A percentile compares a stretch with the other conserved stretches of the same genome.
These are phyloP conservation scores for Annulohypoxylon nitens DNA, from an alignment of 495 filamentous ascomycete genomes.

Conservation along the genomic window DNA sequence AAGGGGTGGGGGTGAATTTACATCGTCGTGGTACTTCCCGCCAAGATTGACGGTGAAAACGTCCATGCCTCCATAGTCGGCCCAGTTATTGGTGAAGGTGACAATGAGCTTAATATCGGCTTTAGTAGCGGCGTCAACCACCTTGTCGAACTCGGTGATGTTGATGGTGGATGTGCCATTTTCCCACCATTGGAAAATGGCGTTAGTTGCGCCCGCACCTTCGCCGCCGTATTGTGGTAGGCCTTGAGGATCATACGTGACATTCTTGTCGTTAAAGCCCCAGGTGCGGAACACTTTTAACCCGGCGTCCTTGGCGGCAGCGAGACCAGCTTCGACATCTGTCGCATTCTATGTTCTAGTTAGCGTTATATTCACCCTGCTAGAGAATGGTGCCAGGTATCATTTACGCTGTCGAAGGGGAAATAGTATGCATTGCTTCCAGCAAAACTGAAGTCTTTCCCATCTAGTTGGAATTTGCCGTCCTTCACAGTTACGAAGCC, in stretches of 20 bases:
- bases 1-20: neutral
- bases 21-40: constrained; percentile 52
- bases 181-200: constrained; percentile 60
- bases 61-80: constrained; percentile 75
- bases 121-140: constrained; percentile 67
- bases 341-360: constrained; percentile 56
- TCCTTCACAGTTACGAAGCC: constrained; percentile 66
- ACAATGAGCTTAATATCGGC: constrained; percentile 67
- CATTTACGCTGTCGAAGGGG: constrained; percentile 65
- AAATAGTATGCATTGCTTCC: constrained; percentile 83
- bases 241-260: constrained; percentile 58
- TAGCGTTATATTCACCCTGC: neutral
- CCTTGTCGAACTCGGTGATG: constrained; percentile 71
- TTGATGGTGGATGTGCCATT: constrained; percentile 67
- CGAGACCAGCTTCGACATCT: constrained; percentile 73
- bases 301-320: constrained; percentile 65
- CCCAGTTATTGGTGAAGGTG: constrained; percentile 70
- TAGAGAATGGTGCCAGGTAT: neutral
- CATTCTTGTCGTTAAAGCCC: constrained; percentile 66
- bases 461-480: constrained; percentile 72
- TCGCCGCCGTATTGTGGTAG: constrained; percentile 62
- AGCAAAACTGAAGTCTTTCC: constrained; percentile 73
- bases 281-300: constrained; percentile 73
- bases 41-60: constrained; percentile 73
- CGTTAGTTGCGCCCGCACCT: constrained; percentile 64